Percentiles rank a stretch among this genome's conserved stretches.
Evolutionary conservation across 2,329 filamentous ascomycete species (phyloP).

Genomic region (Cytospora paraplurivora): DNA sequence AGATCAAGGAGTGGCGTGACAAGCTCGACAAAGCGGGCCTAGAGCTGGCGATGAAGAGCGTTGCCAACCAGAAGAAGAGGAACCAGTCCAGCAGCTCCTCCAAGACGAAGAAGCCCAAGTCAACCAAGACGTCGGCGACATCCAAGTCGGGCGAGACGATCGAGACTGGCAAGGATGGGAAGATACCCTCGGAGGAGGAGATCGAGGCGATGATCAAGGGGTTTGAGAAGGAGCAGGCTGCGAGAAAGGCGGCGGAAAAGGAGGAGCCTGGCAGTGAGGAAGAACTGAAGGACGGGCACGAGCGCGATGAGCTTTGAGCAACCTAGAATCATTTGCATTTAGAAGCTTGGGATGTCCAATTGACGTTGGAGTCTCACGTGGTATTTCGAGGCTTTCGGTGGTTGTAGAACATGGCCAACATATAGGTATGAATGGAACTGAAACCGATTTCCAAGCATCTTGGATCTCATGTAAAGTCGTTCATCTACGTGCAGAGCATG

Average conservation of each 20-base stretch:
- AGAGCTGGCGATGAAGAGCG: slow-evolving; percentile 70
- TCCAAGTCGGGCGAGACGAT: slow-evolving; percentile 42
- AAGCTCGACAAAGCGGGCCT: slow-evolving; percentile 71
- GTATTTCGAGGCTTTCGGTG: neutral
- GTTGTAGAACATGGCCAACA: neutral
- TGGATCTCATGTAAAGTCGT: no score
- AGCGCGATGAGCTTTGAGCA: slow-evolving; percentile 39
- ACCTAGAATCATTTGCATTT: slow-evolving; percentile 25
- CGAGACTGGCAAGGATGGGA: slow-evolving; percentile 46
- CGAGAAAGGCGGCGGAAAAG: slow-evolving; percentile 27
- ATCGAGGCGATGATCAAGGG: slow-evolving; percentile 58
- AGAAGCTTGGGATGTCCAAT: neutral
- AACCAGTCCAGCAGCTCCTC: slow-evolving; percentile 41
- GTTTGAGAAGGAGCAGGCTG: slow-evolving; percentile 38
- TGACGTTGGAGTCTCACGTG: slow-evolving; percentile 13
- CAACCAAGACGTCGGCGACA: slow-evolving; percentile 37
- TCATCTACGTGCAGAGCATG: neutral
- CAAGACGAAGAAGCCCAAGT: slow-evolving; percentile 49
- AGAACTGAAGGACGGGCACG: slow-evolving; percentile 34
- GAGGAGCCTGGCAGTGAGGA: slow-evolving; percentile 30
- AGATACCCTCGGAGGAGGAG: slow-evolving; percentile 45
- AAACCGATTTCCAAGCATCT: neutral
- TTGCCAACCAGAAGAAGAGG: slow-evolving; percentile 56
- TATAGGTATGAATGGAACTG: neutral
- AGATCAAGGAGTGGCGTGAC: slow-evolving; percentile 68